Conservation (phyloP, 192 early-diverging fungal species). For the Linnemannia zychae region DNA sequence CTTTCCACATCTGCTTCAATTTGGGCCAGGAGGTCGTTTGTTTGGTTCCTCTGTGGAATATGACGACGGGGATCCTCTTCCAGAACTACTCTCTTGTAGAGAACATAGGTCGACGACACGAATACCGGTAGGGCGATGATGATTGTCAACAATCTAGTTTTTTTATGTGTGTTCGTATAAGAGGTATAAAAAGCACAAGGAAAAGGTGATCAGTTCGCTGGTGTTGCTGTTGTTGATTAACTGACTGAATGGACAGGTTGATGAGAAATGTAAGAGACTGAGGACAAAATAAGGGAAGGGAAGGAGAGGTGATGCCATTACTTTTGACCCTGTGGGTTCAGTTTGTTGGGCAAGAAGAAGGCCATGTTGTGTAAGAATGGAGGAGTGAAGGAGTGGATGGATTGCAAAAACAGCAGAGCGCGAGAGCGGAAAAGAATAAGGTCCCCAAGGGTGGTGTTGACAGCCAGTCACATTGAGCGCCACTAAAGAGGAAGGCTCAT, state of each 20-base stretch:
- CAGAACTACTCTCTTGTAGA: conserved; percentile 45
- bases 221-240: too few species aligned
- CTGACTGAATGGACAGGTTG: not conserved
- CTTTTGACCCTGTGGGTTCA: conserved; percentile 55
- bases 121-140: conserved; percentile 46
- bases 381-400: not conserved
- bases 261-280: too few species aligned
- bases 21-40: conserved; percentile 37
- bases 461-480: too few species aligned
- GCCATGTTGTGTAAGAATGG: conserved; percentile 13
- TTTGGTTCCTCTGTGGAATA: not conserved
- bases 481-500: too few species aligned
- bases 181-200: not conserved
- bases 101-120: conserved; percentile 47
- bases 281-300: too few species aligned
- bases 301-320: not conserved
- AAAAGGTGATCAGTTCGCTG: not conserved
- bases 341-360: conserved; percentile 50
- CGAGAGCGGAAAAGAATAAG: too few species aligned
- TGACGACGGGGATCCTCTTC: conserved; percentile 15
- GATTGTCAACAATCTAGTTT: conserved; percentile 42
- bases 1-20: conserved; percentile 25
- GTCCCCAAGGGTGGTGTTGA: too few species aligned
- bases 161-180: not conserved
- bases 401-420: too few species aligned